Evolutionary conservation across 2,329 filamentous ascomycete genomes (phyloP).

Genomic region (Thielaviopsis musarum): DNA sequence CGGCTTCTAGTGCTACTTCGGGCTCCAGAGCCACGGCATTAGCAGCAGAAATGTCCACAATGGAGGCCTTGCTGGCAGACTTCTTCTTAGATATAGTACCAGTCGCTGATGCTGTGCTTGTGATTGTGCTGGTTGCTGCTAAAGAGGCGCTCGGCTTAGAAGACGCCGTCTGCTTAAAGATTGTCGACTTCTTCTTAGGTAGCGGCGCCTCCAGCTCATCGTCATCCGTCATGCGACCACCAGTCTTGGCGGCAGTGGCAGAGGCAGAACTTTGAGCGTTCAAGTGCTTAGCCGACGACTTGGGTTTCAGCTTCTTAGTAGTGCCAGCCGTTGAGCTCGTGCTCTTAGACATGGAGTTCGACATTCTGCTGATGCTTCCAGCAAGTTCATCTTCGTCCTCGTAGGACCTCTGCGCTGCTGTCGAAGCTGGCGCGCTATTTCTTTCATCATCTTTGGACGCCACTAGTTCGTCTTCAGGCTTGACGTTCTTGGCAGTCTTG

Average conservation of each 20-base stretch:
- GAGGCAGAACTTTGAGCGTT: slow-evolving; percentile 9
- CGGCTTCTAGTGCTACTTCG: neutral
- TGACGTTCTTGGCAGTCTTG: slow-evolving; percentile 28
- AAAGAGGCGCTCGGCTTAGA: neutral
- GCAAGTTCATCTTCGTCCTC: slow-evolving; percentile 20
- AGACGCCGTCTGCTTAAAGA: neutral
- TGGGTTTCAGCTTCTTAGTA: slow-evolving; percentile 15
- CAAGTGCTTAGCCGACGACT: slow-evolving; percentile 13
- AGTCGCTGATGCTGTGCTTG: neutral
- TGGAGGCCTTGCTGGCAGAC: neutral
- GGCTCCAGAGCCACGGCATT: neutral
- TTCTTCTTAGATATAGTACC: neutral
- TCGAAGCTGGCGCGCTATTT: neutral
- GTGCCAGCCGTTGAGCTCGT: slow-evolving; percentile 14
- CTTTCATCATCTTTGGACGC: neutral
- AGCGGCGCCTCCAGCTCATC: neutral
- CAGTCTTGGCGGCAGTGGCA: slow-evolving; percentile 3
- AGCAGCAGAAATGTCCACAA: neutral
- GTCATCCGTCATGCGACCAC: neutral
- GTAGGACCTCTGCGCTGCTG: neutral
- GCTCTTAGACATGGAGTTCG: slow-evolving; percentile 25
- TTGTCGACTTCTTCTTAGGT: slow-evolving; percentile 4
- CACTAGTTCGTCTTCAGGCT: slow-evolving; percentile 14
- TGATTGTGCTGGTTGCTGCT: neutral
- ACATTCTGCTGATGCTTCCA: slow-evolving; percentile 25